phyloP scores from a whole-genome alignment of 768 basidiomycete species.

The Solioccasus polychromus region DNA sequence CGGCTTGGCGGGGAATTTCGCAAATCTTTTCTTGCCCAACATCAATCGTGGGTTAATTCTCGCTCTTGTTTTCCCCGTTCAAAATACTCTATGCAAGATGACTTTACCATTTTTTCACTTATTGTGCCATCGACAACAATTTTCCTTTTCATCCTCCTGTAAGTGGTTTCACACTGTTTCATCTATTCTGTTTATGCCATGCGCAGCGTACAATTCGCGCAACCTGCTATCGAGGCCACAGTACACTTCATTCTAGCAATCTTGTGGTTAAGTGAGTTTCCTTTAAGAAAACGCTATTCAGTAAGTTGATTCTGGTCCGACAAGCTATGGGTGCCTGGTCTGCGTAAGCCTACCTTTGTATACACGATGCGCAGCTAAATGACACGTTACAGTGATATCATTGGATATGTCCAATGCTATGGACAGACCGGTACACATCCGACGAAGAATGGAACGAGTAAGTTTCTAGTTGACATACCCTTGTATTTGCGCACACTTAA shows the following conservation, averaged over 20 bases:
- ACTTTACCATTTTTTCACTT: constrained; percentile 69
- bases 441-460: constrained; percentile 57
- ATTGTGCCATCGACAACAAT: constrained; percentile 65
- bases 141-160: constrained; percentile 60
- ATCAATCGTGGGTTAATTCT: constrained; percentile 50
- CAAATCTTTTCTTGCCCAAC: constrained; percentile 60
- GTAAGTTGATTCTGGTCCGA: not conserved
- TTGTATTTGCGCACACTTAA: constrained; percentile 5
- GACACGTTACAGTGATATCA: constrained; percentile 54
- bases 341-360: constrained; percentile 41
- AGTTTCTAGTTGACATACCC: constrained; percentile 17
- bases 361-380: not conserved
- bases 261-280: constrained; percentile 65
- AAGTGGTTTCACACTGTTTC: constrained; percentile 14
- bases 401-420: constrained; percentile 63
- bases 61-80: not conserved
- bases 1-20: constrained; percentile 68
- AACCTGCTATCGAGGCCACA: constrained; percentile 60
- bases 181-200: constrained; percentile 1
- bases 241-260: constrained; percentile 52
- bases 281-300: not conserved
- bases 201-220: constrained; percentile 64
- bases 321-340: constrained; percentile 77
- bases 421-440: constrained; percentile 38
- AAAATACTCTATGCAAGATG: constrained; percentile 40